A percentile compares a stretch with the other conserved stretches of the same genome.
Evolutionary conservation across 306 rosid species (phyloP).

Genomic region (Quercus dentata): DNA sequence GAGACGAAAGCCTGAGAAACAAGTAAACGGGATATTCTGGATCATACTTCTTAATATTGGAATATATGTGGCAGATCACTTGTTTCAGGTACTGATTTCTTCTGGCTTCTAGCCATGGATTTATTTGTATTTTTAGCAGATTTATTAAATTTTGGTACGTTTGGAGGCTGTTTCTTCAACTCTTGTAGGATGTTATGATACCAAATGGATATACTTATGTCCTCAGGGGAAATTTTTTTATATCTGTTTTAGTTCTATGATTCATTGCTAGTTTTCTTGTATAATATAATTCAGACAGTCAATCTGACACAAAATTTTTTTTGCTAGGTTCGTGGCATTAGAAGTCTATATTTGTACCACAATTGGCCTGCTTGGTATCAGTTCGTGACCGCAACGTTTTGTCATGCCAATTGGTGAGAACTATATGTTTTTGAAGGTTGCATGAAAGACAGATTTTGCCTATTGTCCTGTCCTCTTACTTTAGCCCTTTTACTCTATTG

Average conservation of each 20-base stretch:
- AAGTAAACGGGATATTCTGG: slow-evolving; percentile 87
- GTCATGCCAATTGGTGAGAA: slow-evolving; percentile 95
- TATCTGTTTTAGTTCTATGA: neutral
- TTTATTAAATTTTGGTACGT: neutral
- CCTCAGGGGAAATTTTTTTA: neutral
- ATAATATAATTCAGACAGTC: neutral
- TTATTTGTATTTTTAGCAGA: neutral
- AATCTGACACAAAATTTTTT: slow-evolving; percentile 8
- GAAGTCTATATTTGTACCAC: slow-evolving; percentile 71
- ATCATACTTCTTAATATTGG: slow-evolving; percentile 77
- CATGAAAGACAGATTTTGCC: neutral
- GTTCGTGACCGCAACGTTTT: slow-evolving; percentile 89
- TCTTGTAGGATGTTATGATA: neutral
- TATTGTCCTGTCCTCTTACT: neutral
- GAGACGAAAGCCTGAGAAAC: slow-evolving; percentile 53
- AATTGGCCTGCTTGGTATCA: slow-evolving; percentile 83
- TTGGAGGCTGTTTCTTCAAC: neutral
- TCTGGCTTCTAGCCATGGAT: neutral
- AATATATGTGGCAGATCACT: slow-evolving; percentile 71
- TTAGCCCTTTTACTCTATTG: slow-evolving; percentile 19
- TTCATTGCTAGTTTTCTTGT: neutral
- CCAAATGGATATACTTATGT: neutral
- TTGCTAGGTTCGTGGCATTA: slow-evolving; percentile 54
- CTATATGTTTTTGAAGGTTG: neutral
- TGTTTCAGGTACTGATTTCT: slow-evolving; percentile 53